Evolutionary conservation across 306 rosid genomes (phyloP).

Genomic region (apple (Malus domestica)): ASM211411v1 NC_041802.1:28333501-28334000

Average conservation of each 20-base stretch:
- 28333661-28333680: no score
- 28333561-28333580: conserved; percentile 3
- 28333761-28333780: background rate
- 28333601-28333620: conserved; percentile 6
- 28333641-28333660: background rate
- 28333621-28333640: background rate
- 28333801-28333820: no score
- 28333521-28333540: conserved; percentile 6
- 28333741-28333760: background rate
- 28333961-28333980: no score
- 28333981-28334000: background rate
- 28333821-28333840: no score
- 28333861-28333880: no score
- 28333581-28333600: background rate
- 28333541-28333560: conserved; percentile 12
- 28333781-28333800: background rate
- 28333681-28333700: conserved; percentile 2
- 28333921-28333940: no score
- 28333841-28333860: no score
- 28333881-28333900: no score
- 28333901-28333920: no score
- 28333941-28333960: no score
- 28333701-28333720: background rate
- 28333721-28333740: background rate
- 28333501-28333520: conserved; percentile 12